Conservation (phyloP, 179 eudicot species). For the Beta lomatogona region DNA sequence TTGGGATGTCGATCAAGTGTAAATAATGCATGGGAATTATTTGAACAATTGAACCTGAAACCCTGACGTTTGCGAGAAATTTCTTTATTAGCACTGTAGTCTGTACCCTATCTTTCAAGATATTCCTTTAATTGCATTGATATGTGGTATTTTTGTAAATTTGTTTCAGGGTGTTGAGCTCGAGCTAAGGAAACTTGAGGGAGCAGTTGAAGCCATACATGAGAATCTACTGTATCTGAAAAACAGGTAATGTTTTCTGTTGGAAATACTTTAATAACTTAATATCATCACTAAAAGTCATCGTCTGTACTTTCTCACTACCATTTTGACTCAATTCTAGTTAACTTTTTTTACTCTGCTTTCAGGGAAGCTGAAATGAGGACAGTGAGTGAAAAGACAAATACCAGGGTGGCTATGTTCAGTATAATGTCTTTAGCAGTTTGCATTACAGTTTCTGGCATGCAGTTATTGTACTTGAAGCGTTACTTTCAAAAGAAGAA, state of each 20-base stretch:
- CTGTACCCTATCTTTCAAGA: background rate
- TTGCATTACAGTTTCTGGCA: conserved; percentile 60
- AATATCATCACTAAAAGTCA: background rate
- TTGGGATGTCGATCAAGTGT: background rate
- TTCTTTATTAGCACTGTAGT: background rate
- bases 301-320: background rate
- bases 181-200: conserved; percentile 81
- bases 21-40: background rate
- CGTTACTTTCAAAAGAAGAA: conserved; percentile 73
- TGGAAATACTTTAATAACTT: no score
- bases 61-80: background rate
- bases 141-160: background rate
- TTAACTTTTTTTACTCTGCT: background rate
- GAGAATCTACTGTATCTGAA: conserved; percentile 62
- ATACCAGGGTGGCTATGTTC: conserved; percentile 71
- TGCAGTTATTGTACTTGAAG: conserved; percentile 71
- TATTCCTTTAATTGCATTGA: background rate
- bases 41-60: background rate
- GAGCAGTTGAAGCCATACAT: conserved; percentile 66
- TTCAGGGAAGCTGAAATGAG: conserved; percentile 87
- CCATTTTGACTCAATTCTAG: background rate
- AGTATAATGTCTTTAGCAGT: conserved; percentile 69
- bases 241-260: conserved; percentile 36
- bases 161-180: conserved; percentile 71
- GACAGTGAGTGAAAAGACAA: conserved; percentile 65